Conservation (phyloP, 1,284 basidiomycete species). For the Apiotrichum laibachii region DNA sequence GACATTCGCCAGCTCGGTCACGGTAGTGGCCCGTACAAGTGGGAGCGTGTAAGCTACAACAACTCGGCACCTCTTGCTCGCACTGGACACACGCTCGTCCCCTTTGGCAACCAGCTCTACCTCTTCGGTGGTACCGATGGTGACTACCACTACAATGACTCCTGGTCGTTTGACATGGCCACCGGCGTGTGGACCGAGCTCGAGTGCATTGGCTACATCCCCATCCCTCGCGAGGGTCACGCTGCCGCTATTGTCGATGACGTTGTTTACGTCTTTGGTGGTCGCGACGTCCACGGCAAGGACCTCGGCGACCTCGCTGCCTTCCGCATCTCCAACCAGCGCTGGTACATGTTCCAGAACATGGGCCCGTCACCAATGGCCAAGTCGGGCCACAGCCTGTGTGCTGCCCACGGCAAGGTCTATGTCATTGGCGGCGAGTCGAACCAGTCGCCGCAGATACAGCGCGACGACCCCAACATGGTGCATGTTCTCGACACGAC, state of each 20-base stretch:
- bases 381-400: conserved; percentile 92
- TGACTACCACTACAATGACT: conserved; percentile 98
- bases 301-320: conserved; percentile 92
- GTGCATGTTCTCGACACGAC: conserved; percentile 91
- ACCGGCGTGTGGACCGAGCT: conserved; percentile 87
- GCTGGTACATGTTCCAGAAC: conserved; percentile 99
- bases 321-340: conserved; percentile 78
- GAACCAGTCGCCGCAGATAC: conserved; percentile 49
- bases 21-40: conserved; percentile 56
- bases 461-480: conserved; percentile 74
- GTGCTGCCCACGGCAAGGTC: conserved; percentile 79
- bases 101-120: conserved; percentile 79
- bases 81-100: conserved; percentile 89
- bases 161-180: conserved; percentile 88
- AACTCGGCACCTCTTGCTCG: conserved; percentile 53
- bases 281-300: conserved; percentile 93
- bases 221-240: conserved; percentile 93
- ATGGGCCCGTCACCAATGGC: conserved; percentile 94
- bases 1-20: conserved; percentile 72
- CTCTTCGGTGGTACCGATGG: conserved; percentile 99
- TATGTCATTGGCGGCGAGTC: conserved; percentile 95
- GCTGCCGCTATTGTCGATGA: conserved; percentile 95
- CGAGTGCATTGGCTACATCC: conserved; percentile 95
- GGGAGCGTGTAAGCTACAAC: conserved; percentile 58
- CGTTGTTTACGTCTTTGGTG: conserved; percentile 97